Percentiles rank a stretch among this genome's conserved stretches.
These are phyloP conservation scores for Aspergillus fumigatiaffinis DNA, from an alignment of 2,329 filamentous ascomycete genomes.

Conservation along the genomic window DNA sequence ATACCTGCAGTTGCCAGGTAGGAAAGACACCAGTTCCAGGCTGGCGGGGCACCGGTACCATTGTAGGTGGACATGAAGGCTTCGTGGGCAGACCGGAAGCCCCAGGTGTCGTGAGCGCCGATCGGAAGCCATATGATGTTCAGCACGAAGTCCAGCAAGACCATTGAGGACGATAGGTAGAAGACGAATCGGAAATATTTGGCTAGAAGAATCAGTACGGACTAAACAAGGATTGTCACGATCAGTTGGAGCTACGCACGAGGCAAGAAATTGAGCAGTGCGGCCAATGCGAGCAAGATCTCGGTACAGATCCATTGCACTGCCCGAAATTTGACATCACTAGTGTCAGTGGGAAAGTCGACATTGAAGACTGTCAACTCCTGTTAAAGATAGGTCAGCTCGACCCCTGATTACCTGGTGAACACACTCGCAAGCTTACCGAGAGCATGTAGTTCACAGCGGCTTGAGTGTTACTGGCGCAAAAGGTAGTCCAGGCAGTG, in stretches of 20 bases:
- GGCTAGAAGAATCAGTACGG: slow-evolving; percentile 24
- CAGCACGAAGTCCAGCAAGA: slow-evolving; percentile 56
- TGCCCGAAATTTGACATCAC: slow-evolving; percentile 55
- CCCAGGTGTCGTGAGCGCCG: slow-evolving; percentile 52
- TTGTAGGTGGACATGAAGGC: slow-evolving; percentile 61
- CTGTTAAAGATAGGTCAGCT: slow-evolving; percentile 26
- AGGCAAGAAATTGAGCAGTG: slow-evolving; percentile 49
- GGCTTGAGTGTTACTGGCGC: slow-evolving; percentile 52
- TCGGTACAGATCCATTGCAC: slow-evolving; percentile 60
- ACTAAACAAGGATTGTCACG: too few species aligned
- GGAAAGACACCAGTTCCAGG: slow-evolving; percentile 62
- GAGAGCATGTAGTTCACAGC: slow-evolving; percentile 53
- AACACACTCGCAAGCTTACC: slow-evolving; percentile 26
- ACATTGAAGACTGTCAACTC: slow-evolving; percentile 57
- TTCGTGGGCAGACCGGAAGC: slow-evolving; percentile 56
- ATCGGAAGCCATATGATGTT: slow-evolving; percentile 62
- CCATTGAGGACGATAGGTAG: slow-evolving; percentile 34
- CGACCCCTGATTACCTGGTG: neutral
- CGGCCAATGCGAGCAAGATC: slow-evolving; percentile 48
- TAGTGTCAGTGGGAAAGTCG: slow-evolving; percentile 51
- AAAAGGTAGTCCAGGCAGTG: slow-evolving; percentile 59
- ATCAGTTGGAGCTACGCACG: slow-evolving; percentile 33
- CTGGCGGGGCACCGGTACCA: slow-evolving; percentile 51
- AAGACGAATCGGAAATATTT: slow-evolving; percentile 42
- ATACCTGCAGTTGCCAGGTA: slow-evolving; percentile 60